A percentile compares a stretch with the other conserved stretches of the same genome.
Conservation (phyloP, 345 rosid genomes). For the Eucalyptus dawsonii region DNA sequence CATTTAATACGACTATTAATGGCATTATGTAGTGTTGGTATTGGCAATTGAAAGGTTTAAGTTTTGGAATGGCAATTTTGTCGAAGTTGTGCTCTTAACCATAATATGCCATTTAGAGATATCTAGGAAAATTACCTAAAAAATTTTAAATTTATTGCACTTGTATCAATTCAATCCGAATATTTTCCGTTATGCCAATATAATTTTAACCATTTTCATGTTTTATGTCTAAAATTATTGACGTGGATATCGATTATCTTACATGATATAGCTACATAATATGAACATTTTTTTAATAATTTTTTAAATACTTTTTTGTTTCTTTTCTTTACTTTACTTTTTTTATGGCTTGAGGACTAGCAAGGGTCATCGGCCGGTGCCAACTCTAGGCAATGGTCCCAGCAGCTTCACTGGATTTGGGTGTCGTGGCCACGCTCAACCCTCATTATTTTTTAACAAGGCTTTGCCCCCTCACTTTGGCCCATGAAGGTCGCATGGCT, state of each 20-base stretch:
- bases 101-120: background rate
- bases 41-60: background rate
- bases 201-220: background rate
- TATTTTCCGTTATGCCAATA: accelerated
- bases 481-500: accelerated
- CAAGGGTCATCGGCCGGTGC: accelerated
- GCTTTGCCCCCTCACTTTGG: background rate
- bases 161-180: accelerated
- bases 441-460: background rate
- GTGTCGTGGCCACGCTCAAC: background rate
- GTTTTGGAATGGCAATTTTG: background rate
- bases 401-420: background rate
- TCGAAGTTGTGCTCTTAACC: background rate
- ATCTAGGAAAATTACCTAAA: too few species aligned
- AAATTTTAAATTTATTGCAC: accelerated
- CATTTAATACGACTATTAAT: too few species aligned
- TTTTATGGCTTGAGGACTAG: too few species aligned
- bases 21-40: background rate
- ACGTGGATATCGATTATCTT: accelerated
- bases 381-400: background rate
- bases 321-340: too few species aligned
- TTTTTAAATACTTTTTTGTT: too few species aligned
- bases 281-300: too few species aligned
- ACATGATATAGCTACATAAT: accelerated
- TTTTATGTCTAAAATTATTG: accelerated